Conservation (phyloP, 2,329 filamentous ascomycete genomes). For the Talaromyces sp. region DNA sequence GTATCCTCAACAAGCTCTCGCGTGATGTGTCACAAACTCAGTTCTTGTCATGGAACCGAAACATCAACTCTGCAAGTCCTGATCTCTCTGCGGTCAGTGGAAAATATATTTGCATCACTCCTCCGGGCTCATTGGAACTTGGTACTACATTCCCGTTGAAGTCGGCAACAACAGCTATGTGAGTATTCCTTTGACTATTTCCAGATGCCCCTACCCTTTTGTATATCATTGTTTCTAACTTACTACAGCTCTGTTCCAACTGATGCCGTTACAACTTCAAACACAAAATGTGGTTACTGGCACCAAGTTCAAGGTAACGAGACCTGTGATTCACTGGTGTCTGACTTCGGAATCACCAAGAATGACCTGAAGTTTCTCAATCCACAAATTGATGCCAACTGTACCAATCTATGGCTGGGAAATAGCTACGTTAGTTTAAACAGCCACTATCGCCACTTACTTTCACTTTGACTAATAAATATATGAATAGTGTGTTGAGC, state of each 20-base stretch:
- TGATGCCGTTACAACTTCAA: constrained; percentile 1
- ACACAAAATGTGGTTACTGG: constrained; percentile 2
- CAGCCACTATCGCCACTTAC: neutral
- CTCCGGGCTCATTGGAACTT: neutral
- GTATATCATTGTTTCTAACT: neutral
- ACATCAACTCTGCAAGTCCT: neutral
- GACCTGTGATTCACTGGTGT: neutral
- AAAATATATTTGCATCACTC: constrained; percentile 4
- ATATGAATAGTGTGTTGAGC: constrained; percentile 2
- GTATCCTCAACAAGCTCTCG: neutral
- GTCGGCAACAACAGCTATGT: neutral
- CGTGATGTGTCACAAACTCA: neutral
- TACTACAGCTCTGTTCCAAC: neutral
- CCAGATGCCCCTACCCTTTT: no score
- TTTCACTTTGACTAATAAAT: neutral
- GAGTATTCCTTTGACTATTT: no score
- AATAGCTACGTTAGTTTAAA: neutral
- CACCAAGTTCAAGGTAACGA: neutral
- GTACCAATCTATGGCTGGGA: neutral
- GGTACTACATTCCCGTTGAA: neutral
- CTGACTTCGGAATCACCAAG: neutral
- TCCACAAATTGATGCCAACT: neutral
- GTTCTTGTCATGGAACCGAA: constrained; percentile 3
- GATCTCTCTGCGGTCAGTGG: neutral
- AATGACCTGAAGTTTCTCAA: constrained; percentile 2